Conservation (phyloP, 495 filamentous ascomycete genomes). For the Viridothelium virens region DNA sequence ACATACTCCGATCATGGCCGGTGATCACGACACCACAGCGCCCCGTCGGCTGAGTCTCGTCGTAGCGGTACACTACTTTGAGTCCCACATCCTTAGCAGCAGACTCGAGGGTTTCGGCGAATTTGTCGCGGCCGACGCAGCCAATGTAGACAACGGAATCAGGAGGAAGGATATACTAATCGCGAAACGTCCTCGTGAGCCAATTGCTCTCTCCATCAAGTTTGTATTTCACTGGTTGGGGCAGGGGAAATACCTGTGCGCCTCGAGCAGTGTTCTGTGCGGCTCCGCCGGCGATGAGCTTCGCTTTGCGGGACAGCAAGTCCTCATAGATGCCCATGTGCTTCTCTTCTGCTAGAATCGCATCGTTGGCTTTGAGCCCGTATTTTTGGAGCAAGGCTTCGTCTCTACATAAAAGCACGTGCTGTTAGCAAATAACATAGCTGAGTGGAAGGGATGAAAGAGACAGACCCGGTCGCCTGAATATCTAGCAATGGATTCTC, state of each 20-base stretch:
- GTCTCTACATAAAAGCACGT: constrained; percentile 42
- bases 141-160: constrained; percentile 88
- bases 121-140: constrained; percentile 86
- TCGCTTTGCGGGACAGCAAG: constrained; percentile 77
- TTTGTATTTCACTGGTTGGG: background rate
- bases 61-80: constrained; percentile 85
- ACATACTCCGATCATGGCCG: constrained; percentile 84
- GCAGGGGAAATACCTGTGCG: constrained; percentile 52
- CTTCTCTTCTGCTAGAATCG: constrained; percentile 89
- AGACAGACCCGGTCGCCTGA: constrained; percentile 64
- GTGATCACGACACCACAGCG: constrained; percentile 96
- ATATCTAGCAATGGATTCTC: constrained; percentile 98
- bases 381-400: constrained; percentile 83
- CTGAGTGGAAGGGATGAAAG: constrained; percentile 10
- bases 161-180: constrained; percentile 77
- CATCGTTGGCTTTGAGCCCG: constrained; percentile 86
- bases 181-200: no score
- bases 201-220: no score
- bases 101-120: constrained; percentile 72
- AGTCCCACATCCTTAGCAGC: constrained; percentile 76
- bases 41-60: constrained; percentile 72
- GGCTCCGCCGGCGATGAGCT: constrained; percentile 91
- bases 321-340: constrained; percentile 88
- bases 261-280: constrained; percentile 98
- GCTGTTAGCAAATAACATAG: constrained; percentile 11